Conservation (phyloP, 192 early-diverging fungal species). For the Pecoramyces ruminantium region DNA sequence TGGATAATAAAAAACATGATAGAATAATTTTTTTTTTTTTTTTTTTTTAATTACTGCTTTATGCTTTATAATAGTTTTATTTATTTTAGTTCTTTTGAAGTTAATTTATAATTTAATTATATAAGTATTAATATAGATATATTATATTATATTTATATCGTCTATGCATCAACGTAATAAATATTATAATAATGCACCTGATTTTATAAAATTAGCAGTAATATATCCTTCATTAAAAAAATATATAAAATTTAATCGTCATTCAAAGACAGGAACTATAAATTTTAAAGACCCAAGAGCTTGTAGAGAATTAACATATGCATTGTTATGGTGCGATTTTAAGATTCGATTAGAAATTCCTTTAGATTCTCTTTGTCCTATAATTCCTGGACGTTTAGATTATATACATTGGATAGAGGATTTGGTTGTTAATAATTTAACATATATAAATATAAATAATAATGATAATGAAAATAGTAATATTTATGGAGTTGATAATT, state of each 20-base stretch:
- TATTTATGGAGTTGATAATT: constrained; percentile 45
- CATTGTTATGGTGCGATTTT: constrained; percentile 42
- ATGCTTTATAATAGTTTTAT: too few relatives aligned
- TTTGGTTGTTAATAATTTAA: constrained; percentile 20
- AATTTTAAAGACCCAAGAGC: constrained; percentile 50
- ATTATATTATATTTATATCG: too few relatives aligned
- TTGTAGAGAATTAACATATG: constrained; percentile 36
- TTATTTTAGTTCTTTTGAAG: too few relatives aligned
- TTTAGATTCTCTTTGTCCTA: constrained; percentile 43
- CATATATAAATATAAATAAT: background rate
- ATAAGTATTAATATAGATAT: too few relatives aligned
- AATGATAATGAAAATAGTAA: background rate
- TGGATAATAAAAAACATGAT: too few relatives aligned
- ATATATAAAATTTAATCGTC: constrained; percentile 1
- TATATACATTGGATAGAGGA: constrained; percentile 56
- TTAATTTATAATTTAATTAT: too few relatives aligned
- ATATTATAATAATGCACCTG: constrained; percentile 27
- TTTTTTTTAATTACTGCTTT: too few relatives aligned
- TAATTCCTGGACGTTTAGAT: constrained; percentile 37
- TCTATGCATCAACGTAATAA: constrained; percentile 42
- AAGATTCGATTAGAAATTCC: constrained; percentile 47
- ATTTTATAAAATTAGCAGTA: constrained; percentile 31
- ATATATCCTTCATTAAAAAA: constrained; percentile 21
- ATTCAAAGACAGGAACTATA: constrained; percentile 14
- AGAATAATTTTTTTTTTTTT: too few relatives aligned